A percentile compares a stretch with the other conserved stretches of the same genome.
Evolutionary conservation across 495 filamentous ascomycete species (phyloP).

Genomic region (Lasiosphaeria miniovina): DNA sequence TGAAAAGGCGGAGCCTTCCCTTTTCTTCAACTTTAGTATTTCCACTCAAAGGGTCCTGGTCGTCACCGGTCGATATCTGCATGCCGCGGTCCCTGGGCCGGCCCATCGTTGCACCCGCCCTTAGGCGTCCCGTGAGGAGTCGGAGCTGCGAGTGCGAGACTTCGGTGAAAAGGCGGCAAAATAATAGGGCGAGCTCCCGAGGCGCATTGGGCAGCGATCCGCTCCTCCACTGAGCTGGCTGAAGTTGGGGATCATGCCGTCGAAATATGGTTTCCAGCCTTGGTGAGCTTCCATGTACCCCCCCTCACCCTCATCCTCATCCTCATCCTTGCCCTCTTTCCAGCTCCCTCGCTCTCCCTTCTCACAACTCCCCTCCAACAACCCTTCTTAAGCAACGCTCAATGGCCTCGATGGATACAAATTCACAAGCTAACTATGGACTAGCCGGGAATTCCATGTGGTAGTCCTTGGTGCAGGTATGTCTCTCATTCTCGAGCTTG

Average conservation of each 20-base stretch:
- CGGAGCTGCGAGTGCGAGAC: slow-evolving; percentile 16
- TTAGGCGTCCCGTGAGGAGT: slow-evolving; percentile 29
- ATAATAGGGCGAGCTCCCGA: slow-evolving; percentile 8
- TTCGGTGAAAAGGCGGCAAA: slow-evolving; percentile 5
- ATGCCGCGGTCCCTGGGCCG: slow-evolving; percentile 23
- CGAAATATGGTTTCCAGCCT: slow-evolving; percentile 30
- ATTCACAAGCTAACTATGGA: background rate
- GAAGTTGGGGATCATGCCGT: slow-evolving; percentile 25
- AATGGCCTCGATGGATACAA: too few relatives aligned
- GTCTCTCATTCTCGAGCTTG: slow-evolving; percentile 9
- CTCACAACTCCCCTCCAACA: background rate
- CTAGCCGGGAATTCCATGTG: slow-evolving; percentile 34
- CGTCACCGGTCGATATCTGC: slow-evolving; percentile 21
- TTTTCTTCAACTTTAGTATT: slow-evolving; percentile 2
- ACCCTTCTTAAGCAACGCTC: background rate
- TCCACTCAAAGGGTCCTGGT: slow-evolving; percentile 10
- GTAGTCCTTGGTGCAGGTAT: slow-evolving; percentile 36
- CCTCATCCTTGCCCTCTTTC: background rate
- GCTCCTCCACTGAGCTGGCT: slow-evolving; percentile 1
- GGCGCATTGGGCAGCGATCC: slow-evolving; percentile 11
- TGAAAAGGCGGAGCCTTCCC: background rate
- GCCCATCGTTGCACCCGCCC: slow-evolving; percentile 23
- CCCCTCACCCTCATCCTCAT: slow-evolving; percentile 1
- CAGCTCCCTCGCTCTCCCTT: background rate
- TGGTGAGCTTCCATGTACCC: slow-evolving; percentile 20